These are phyloP conservation scores for Rhodomyrtus tomentosa DNA, from an alignment of 345 rosid species.

Conservation along the genomic window DNA sequence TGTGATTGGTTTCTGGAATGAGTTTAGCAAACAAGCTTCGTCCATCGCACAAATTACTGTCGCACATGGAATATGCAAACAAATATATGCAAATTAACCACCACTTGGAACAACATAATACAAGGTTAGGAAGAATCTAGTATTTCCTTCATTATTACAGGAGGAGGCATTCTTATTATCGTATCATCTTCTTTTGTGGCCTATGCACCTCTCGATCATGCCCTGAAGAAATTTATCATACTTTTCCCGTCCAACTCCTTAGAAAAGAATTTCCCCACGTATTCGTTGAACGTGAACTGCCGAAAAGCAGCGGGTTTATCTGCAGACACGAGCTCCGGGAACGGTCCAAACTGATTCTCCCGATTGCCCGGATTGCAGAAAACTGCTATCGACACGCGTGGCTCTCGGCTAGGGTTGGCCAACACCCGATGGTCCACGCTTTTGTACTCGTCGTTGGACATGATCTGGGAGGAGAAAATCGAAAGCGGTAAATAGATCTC, in stretches of 20 bases:
- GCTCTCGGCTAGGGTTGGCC: slow-evolving; percentile 22
- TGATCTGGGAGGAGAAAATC: slow-evolving; percentile 17
- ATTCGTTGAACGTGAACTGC: slow-evolving; percentile 18
- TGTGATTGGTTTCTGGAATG: neutral
- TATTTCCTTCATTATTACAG: neutral
- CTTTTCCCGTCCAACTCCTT: slow-evolving; percentile 36
- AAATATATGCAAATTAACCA: neutral
- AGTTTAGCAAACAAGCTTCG: no score
- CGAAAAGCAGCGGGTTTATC: slow-evolving; percentile 26
- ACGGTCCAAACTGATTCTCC: slow-evolving; percentile 21
- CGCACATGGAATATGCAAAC: no score
- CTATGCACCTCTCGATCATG: neutral
- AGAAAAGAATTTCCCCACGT: slow-evolving; percentile 18
- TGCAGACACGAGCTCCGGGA: slow-evolving; percentile 20
- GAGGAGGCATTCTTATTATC: neutral
- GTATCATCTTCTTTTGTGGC: neutral
- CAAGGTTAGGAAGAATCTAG: neutral
- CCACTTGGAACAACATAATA: neutral
- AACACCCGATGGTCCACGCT: slow-evolving; percentile 37
- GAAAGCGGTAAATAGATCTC: no score
- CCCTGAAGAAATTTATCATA: slow-evolving; percentile 21
- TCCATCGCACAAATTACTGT: no score
- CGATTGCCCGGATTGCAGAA: slow-evolving; percentile 24
- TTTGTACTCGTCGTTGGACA: slow-evolving; percentile 36
- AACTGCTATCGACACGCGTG: slow-evolving; percentile 25